Evolutionary conservation across 495 filamentous ascomycete species (phyloP), one percentile per base, ranked within the genome.

Genomic region (Podospora bellae-mahoneyi): DNA sequence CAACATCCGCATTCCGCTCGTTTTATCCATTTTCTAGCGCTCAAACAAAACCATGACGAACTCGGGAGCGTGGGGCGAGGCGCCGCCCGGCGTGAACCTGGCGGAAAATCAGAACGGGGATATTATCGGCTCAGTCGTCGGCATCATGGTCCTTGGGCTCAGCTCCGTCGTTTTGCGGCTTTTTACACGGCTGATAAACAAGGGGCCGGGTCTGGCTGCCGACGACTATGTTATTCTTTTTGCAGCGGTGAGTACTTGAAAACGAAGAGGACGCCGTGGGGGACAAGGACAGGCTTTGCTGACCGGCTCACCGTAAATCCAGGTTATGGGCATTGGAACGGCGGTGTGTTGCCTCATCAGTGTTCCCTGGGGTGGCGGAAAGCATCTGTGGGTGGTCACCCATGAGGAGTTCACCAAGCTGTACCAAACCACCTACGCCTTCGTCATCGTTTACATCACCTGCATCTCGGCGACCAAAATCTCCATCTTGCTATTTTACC

Each of bases 381-480:
- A 70, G 20, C 68, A 73, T 48, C 68, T 73, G n/a, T 70, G 71
- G 71, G 65, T 66, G 10, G 71, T 70, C 18, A 64, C 63, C 1
- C 39, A 53, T 15, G 62, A 64, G 54, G 65, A 73, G 60, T 69
- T 73, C 63, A 68, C 66, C 53, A 69, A 69, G 66, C 65, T 73
- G 26, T 73, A 68, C 68, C 71, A 73, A 58, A 73, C 68, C 15
- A 73, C 71, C 0, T 70, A 68, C 57, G 68, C 71, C 55, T 73
- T 73, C 27, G 71, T 73, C 68, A 73, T 73, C 68, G 67, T 76
- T 61, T 72, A 71, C 68, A 74, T 70, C 64, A 68, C 67, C 26
- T 71, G 72, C 67, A 69, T 74, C 60, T 70, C 69, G 60, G 68
- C 72, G 4, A 71, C 69, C 65, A 71, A 74, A 59, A 32, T 65